Evolutionary conservation across 768 basidiomycete species (phyloP), one percentile per base, ranked within the genome.

Genomic region (Punctularia strigosozonata): DNA sequence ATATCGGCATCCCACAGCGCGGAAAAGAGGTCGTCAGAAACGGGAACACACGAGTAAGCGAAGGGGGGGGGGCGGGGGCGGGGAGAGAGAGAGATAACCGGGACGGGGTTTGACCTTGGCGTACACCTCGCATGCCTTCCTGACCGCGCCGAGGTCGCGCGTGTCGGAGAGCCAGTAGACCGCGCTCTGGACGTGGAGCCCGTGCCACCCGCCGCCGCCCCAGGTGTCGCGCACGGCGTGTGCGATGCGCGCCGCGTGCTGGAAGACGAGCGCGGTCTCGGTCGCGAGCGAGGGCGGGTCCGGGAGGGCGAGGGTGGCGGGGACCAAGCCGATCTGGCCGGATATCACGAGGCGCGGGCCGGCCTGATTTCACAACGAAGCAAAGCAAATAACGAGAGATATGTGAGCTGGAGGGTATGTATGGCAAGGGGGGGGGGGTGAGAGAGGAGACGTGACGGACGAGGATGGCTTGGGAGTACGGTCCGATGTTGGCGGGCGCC

Each of bases 401-500:
- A n/a, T n/a, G n/a, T n/a, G n/a, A n/a, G n/a, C n/a, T n/a, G 30
- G 35, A 31, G 40, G 18, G 20, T 36, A 12, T 33, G 18, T 24
- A 18, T 19, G 13, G 37, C 4, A 24, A 26, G 8, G 36, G 35
- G n/a, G 34, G 18, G 14, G 21, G 23, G 8, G 6, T 13, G 21
- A 21, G 18, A 17, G 35, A 21, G 15, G 5, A 22, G 24, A 31
- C 46, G 36, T 31, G 38, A 61, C 77, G 49, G 38, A 92, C 94
- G 37, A 69, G 65, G 46, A 97, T 74, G 2, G 89, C 84, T 60
- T 99, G 95, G 4, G 90, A 95, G 58, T 99, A 99, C 4, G 95
- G 95, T 0, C 95, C 95, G 39, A 99, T 98, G 55, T 98, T 99
- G 7, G 95, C 95, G 10, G 95, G 91, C 20, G 92, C 95, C 95